Evolutionary conservation across 164 flowering plant genomes (phyloP).

Genomic region (Kingdonia uniflora): DNA sequence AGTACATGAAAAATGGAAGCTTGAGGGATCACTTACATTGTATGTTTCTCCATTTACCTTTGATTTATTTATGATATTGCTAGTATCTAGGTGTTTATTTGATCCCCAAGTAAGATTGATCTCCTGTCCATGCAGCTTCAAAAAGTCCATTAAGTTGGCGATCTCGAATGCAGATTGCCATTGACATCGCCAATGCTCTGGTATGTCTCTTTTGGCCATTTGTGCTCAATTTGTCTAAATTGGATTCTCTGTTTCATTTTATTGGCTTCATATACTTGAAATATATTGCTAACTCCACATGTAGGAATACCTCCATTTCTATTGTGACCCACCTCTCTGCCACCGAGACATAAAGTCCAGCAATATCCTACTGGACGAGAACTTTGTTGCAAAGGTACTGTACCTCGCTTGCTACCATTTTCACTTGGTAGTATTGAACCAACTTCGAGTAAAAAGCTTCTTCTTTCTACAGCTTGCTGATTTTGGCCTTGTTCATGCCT

Average conservation of each 20-base stretch:
- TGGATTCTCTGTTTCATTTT: not conserved
- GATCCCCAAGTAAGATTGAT: conserved; percentile 1
- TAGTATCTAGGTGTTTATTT: not conserved
- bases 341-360: conserved; percentile 98
- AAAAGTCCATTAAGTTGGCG: conserved; percentile 73
- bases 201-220: conserved; percentile 27
- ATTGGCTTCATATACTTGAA: conserved; percentile 2
- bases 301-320: conserved; percentile 98
- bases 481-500: conserved; percentile 93
- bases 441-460: not conserved
- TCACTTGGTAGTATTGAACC: not conserved
- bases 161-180: conserved; percentile 80
- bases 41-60: conserved; percentile 23
- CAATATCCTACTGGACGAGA: conserved; percentile 85
- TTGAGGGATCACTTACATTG: conserved; percentile 86
- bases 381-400: conserved; percentile 86
- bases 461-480: conserved; percentile 73
- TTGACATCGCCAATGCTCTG: conserved; percentile 96
- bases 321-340: conserved; percentile 95
- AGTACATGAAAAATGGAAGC: conserved; percentile 95
- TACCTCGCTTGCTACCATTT: not conserved
- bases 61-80: not conserved
- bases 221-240: no score
- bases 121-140: conserved; percentile 40
- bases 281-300: conserved; percentile 11